Conservation (phyloP, 164 flowering plant species). For the Stephania cephalantha region DNA sequence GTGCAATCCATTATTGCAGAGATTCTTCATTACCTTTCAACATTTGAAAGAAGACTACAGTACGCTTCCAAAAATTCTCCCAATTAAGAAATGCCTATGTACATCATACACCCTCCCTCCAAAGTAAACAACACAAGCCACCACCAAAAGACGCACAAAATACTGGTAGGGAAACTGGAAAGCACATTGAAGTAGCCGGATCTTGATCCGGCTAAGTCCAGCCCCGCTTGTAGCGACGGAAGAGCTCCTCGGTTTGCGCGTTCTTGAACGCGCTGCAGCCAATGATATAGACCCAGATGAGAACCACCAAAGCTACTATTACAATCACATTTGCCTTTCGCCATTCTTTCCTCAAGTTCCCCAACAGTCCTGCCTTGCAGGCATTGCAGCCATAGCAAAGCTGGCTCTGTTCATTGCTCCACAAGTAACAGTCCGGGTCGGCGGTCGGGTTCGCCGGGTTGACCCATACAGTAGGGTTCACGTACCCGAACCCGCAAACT, state of each 20-base stretch:
- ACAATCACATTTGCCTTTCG: slow-evolving; percentile 69
- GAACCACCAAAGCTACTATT: slow-evolving; percentile 55
- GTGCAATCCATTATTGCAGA: neutral
- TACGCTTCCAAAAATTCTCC: neutral
- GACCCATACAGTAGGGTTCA: slow-evolving; percentile 77
- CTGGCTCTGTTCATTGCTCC: slow-evolving; percentile 77
- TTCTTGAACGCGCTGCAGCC: slow-evolving; percentile 90
- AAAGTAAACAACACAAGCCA: neutral
- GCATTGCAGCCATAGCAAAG: slow-evolving; percentile 78
- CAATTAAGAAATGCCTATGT: slow-evolving; percentile 2
- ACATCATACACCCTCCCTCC: neutral
- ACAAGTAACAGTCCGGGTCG: slow-evolving; percentile 63
- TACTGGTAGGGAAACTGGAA: neutral
- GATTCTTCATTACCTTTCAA: neutral
- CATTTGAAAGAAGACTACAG: neutral
- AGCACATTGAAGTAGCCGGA: neutral
- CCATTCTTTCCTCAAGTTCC: slow-evolving; percentile 83
- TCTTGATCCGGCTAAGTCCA: slow-evolving; percentile 28
- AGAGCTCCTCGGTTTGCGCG: slow-evolving; percentile 78
- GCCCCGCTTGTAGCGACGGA: slow-evolving; percentile 64
- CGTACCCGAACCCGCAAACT: slow-evolving; percentile 62
- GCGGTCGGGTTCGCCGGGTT: slow-evolving; percentile 53
- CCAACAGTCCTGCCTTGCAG: slow-evolving; percentile 83
- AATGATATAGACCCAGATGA: slow-evolving; percentile 70
- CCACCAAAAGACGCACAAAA: neutral